Evolutionary conservation across 2,329 filamentous ascomycete species (phyloP).

Genomic region (Aspergillus sojae): DNA sequence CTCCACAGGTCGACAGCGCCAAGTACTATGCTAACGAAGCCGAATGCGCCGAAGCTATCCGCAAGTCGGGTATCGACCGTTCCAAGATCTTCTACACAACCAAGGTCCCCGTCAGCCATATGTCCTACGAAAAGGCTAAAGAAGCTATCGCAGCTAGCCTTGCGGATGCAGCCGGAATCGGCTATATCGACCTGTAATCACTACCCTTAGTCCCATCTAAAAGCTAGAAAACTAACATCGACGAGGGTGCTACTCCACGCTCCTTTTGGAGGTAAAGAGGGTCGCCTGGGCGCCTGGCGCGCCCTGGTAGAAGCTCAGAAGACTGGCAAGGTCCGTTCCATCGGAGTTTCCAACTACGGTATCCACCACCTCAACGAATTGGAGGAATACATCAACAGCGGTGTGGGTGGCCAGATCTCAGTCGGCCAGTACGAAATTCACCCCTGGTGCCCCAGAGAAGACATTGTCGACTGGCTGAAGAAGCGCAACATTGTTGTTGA

Average conservation of each 20-base stretch:
- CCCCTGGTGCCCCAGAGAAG: slow-evolving; percentile 79
- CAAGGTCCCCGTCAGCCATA: slow-evolving; percentile 56
- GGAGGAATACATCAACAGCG: slow-evolving; percentile 42
- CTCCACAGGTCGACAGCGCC: slow-evolving; percentile 58
- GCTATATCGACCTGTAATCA: slow-evolving; percentile 65
- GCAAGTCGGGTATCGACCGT: slow-evolving; percentile 54
- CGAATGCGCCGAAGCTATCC: slow-evolving; percentile 57
- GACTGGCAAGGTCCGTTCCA: slow-evolving; percentile 41
- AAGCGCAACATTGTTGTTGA: slow-evolving; percentile 65
- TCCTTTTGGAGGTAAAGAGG: slow-evolving; percentile 42
- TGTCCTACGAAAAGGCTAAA: slow-evolving; percentile 67
- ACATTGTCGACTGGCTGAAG: slow-evolving; percentile 77
- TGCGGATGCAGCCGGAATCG: slow-evolving; percentile 61
- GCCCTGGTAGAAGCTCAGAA: slow-evolving; percentile 45
- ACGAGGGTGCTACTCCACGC: slow-evolving; percentile 43
- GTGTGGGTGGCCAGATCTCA: slow-evolving; percentile 67
- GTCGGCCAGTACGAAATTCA: slow-evolving; percentile 91
- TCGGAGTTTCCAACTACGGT: slow-evolving; percentile 46
- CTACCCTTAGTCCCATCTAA: neutral
- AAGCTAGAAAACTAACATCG: neutral
- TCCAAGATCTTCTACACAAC: slow-evolving; percentile 64
- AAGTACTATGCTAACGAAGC: slow-evolving; percentile 61
- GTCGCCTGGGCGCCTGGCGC: slow-evolving; percentile 43
- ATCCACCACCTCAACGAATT: slow-evolving; percentile 45
- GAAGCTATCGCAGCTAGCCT: slow-evolving; percentile 66